Evolutionary conservation across 2,329 filamentous ascomycete species (phyloP).

Genomic region (Xylaria sp.): DNA sequence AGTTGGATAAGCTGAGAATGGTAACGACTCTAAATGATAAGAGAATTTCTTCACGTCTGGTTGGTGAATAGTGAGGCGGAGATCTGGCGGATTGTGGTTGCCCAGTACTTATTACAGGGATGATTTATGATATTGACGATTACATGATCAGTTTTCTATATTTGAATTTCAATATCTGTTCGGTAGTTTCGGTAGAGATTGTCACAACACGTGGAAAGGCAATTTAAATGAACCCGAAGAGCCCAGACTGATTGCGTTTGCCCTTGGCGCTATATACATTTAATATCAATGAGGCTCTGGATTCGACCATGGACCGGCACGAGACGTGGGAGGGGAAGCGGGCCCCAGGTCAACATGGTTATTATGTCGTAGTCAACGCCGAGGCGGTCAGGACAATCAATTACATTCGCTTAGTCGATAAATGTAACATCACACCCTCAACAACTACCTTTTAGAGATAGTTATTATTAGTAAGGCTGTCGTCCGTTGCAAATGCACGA

Average conservation of each 20-base stretch:
- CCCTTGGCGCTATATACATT: slow-evolving; percentile 22
- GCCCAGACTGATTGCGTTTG: slow-evolving; percentile 14
- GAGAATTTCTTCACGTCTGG: background rate
- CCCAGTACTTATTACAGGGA: slow-evolving; percentile 14
- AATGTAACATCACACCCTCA: slow-evolving; percentile 14
- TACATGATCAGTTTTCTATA: slow-evolving; percentile 24
- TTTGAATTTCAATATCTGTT: slow-evolving; percentile 11
- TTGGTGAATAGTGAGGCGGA: slow-evolving; percentile 24
- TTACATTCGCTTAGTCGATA: slow-evolving; percentile 24
- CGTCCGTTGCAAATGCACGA: background rate
- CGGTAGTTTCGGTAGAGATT: slow-evolving; percentile 4
- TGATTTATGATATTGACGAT: slow-evolving; percentile 26
- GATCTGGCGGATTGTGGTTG: slow-evolving; percentile 12
- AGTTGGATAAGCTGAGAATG: background rate
- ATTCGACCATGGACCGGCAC: slow-evolving; percentile 34
- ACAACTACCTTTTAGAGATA: background rate
- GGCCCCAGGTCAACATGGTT: slow-evolving; percentile 3
- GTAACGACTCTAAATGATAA: background rate
- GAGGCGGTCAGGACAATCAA: slow-evolving; percentile 23
- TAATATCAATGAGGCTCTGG: slow-evolving; percentile 33
- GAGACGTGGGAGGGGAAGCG: slow-evolving; percentile 17
- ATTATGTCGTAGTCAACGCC: slow-evolving; percentile 27
- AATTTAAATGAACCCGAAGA: slow-evolving; percentile 25
- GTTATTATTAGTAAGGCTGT: background rate
- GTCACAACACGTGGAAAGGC: slow-evolving; percentile 24